A percentile compares a stretch with the other conserved stretches of the same genome.
Conservation (phyloP, 139 green algal species). For the Picochlorum sp. region DNA sequence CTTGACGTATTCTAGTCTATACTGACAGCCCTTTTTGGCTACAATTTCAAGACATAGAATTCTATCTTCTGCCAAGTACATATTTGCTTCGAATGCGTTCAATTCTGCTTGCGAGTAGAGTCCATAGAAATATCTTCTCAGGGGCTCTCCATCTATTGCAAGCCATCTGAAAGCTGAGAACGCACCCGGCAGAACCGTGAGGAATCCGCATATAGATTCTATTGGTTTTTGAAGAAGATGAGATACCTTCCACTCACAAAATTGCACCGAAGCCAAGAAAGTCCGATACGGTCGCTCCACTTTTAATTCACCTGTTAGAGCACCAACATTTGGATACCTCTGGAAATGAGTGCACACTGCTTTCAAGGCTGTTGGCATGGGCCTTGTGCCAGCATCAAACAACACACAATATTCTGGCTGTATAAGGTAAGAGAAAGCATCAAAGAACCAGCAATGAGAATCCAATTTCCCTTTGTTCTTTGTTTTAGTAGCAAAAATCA, state of each 20-base stretch:
- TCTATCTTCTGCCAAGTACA: slow-evolving; percentile 33
- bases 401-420: slow-evolving; percentile 32
- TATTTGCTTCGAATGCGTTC: slow-evolving; percentile 32
- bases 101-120: slow-evolving; percentile 34
- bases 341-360: slow-evolving; percentile 26
- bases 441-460: slow-evolving; percentile 33
- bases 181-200: slow-evolving; percentile 28
- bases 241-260: slow-evolving; percentile 33
- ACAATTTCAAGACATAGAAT: slow-evolving; percentile 33
- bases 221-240: slow-evolving; percentile 30
- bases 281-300: slow-evolving; percentile 28
- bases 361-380: slow-evolving; percentile 21
- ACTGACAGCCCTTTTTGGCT: slow-evolving; percentile 23
- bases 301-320: slow-evolving; percentile 20
- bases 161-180: slow-evolving; percentile 31
- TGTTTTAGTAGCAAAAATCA: slow-evolving; percentile 23
- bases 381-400: slow-evolving; percentile 29
- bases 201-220: slow-evolving; percentile 28
- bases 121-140: slow-evolving; percentile 32
- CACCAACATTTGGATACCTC: slow-evolving; percentile 24
- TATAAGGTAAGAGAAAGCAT: slow-evolving; percentile 29
- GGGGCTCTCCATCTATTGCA: slow-evolving; percentile 26
- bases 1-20: slow-evolving; percentile 31
- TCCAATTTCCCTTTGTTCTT: slow-evolving; percentile 29
- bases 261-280: slow-evolving; percentile 28